phyloP scores from a whole-genome alignment of 1,284 basidiomycete genomes.

The Anthracocystis walkeri region DNA sequence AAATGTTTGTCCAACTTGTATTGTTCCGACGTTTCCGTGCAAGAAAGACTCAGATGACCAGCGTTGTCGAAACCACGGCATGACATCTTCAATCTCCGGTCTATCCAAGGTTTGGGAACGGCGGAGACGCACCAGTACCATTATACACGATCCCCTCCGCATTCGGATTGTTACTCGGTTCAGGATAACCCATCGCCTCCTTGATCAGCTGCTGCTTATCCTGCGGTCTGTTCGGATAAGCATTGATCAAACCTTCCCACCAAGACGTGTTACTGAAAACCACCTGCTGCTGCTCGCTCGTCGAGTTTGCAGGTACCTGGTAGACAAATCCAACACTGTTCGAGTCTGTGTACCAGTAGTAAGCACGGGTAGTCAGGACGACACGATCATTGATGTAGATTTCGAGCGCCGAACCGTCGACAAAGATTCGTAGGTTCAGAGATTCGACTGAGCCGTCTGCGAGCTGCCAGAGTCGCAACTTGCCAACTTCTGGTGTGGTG shows the following conservation, averaged over 20 bases:
- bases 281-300: not conserved
- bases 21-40: too few relatives aligned
- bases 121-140: conserved; percentile 22
- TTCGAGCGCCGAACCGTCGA: conserved; percentile 43
- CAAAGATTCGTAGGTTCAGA: conserved; percentile 32
- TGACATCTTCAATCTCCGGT: too few relatives aligned
- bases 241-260: conserved; percentile 45
- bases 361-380: conserved; percentile 32
- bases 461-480: conserved; percentile 36
- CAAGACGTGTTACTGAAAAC: conserved; percentile 16
- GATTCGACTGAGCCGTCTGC: not conserved
- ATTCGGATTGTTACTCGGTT: conserved; percentile 36
- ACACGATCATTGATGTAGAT: conserved; percentile 47
- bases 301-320: conserved; percentile 14
- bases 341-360: conserved; percentile 39
- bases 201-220: conserved; percentile 28
- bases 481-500: conserved; percentile 24
- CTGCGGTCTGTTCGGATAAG: conserved; percentile 34
- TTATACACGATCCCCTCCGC: conserved; percentile 27
- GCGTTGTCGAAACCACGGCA: too few relatives aligned
- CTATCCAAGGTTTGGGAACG: conserved; percentile 24
- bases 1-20: too few relatives aligned
- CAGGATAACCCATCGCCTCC: conserved; percentile 24
- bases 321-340: conserved; percentile 28
- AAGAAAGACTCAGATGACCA: too few relatives aligned